Percentiles rank a stretch among this genome's conserved stretches.
These are phyloP conservation scores for Pseudoturritis turrita DNA, from an alignment of 345 rosid genomes.

Conservation along the genomic window DNA sequence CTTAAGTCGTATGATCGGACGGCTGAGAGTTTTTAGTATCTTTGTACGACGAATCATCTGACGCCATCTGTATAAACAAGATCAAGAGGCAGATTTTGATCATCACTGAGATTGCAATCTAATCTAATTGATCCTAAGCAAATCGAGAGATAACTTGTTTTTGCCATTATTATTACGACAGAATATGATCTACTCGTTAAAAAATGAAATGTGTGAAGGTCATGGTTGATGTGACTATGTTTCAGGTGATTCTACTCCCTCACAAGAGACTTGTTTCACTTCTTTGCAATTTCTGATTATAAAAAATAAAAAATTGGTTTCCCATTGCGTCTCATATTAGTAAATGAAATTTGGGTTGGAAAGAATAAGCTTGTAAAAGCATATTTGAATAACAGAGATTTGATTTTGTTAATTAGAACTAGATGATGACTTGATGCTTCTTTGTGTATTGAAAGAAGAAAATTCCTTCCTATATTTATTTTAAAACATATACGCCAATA, in stretches of 20 bases:
- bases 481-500: too few species aligned
- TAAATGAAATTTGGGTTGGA: conserved; percentile 1
- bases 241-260: background rate
- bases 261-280: background rate
- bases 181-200: background rate
- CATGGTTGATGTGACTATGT: background rate
- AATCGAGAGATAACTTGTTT: too few species aligned
- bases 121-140: too few species aligned
- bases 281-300: background rate
- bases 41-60: background rate
- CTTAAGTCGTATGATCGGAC: background rate
- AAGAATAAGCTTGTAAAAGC: background rate
- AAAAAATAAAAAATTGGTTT: background rate
- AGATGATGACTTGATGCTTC: background rate
- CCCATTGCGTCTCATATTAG: background rate
- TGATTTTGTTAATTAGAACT: background rate
- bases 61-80: background rate
- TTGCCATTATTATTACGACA: background rate
- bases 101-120: too few species aligned
- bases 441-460: too few species aligned
- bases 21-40: background rate
- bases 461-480: too few species aligned
- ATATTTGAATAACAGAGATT: background rate
- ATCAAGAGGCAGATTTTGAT: too few species aligned
- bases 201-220: background rate